Evolutionary conservation across 768 basidiomycete species (phyloP).

Genomic region (Boletellus ananas): DNA sequence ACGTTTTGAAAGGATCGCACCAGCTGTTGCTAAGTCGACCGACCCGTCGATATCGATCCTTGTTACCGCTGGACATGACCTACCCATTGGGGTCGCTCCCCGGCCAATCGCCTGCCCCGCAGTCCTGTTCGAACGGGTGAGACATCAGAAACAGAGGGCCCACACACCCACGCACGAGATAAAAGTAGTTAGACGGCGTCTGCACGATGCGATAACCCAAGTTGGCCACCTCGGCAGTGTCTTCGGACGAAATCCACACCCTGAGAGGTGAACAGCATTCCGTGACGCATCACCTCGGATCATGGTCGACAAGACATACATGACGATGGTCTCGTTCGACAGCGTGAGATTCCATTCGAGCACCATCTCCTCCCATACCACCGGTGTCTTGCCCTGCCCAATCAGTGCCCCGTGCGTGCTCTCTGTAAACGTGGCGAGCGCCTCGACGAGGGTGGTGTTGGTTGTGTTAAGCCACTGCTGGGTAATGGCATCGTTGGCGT

Average conservation of each 20-base stretch:
- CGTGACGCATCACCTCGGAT: neutral
- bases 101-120: constrained; percentile 48
- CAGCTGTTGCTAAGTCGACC: constrained; percentile 35
- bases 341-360: constrained; percentile 38
- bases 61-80: constrained; percentile 1
- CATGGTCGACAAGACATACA: constrained; percentile 20
- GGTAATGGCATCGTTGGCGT: constrained; percentile 56
- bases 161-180: constrained; percentile 33
- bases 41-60: neutral
- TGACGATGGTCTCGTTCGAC: constrained; percentile 39
- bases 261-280: constrained; percentile 11
- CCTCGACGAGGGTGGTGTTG: constrained; percentile 57
- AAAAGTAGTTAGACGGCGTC: constrained; percentile 50
- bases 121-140: constrained; percentile 29
- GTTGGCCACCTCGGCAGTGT: constrained; percentile 37
- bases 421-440: constrained; percentile 58
- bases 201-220: constrained; percentile 45
- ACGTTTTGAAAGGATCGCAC: constrained; percentile 52
- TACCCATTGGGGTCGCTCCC: constrained; percentile 33
- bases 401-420: constrained; percentile 55
- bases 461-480: constrained; percentile 48
- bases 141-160: neutral
- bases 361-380: constrained; percentile 77
- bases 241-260: constrained; percentile 45
- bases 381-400: constrained; percentile 61